These are phyloP conservation scores for Akanthomyces muscarius DNA, from an alignment of 2,329 filamentous ascomycete genomes.

Conservation along the genomic window DNA sequence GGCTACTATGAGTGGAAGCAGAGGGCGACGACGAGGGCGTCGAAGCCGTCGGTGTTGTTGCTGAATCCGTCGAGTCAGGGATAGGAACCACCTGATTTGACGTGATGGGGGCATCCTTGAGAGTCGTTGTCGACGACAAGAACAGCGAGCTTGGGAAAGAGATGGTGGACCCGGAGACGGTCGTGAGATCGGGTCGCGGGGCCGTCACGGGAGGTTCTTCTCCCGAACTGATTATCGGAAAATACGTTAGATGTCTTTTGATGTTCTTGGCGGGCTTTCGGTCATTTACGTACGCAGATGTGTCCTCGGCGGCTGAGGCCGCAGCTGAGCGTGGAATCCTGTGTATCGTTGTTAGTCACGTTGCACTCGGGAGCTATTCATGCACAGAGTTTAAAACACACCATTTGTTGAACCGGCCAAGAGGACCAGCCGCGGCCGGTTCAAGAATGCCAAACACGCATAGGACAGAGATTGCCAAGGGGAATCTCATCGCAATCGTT, in stretches of 20 bases:
- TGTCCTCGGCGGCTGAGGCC: not conserved
- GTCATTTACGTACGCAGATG: not conserved
- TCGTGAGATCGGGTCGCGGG: conserved; percentile 19
- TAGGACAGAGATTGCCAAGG: conserved; percentile 22
- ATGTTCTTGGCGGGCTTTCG: not conserved
- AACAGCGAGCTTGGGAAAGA: not conserved
- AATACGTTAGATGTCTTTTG: not conserved
- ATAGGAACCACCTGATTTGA: not conserved
- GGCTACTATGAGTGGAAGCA: no score
- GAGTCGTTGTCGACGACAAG: not conserved
- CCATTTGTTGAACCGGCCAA: conserved; percentile 28
- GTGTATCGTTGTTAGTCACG: not conserved
- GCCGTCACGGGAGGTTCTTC: conserved; percentile 18
- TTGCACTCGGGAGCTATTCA: no score
- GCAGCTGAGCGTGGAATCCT: conserved; percentile 6
- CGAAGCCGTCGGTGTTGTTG: not conserved
- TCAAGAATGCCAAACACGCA: conserved; percentile 28
- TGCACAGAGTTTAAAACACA: conserved; percentile 21
- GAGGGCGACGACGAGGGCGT: not conserved
- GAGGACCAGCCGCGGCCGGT: conserved; percentile 33
- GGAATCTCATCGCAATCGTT: conserved; percentile 23
- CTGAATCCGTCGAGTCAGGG: not conserved
- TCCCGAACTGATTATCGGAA: conserved; percentile 14
- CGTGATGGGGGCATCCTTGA: not conserved
- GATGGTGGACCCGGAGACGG: not conserved